phyloP scores from a whole-genome alignment of 2,329 filamentous ascomycete genomes.

The Botrytis pseudocinerea region DNA sequence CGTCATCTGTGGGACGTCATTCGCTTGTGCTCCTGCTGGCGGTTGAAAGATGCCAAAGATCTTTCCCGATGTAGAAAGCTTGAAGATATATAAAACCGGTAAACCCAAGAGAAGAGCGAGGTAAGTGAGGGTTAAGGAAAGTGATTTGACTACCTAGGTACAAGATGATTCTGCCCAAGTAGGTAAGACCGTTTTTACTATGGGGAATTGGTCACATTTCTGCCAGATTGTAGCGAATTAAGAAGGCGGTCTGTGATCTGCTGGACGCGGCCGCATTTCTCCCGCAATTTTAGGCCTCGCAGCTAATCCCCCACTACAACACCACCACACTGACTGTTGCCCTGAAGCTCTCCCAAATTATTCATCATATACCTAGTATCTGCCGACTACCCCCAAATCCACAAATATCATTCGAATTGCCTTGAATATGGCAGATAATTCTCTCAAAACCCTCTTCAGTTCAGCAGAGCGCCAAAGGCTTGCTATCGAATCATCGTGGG shows the following conservation, averaged over 20 bases:
- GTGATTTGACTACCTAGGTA: background rate
- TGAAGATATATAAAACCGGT: background rate
- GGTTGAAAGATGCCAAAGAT: background rate
- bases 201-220: background rate
- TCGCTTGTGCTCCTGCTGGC: background rate
- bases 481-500: constrained; percentile 61
- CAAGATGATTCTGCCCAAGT: no score
- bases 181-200: background rate
- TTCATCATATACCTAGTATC: background rate
- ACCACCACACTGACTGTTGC: constrained; percentile 3
- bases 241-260: background rate
- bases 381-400: background rate
- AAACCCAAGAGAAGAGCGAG: background rate
- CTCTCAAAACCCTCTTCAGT: constrained; percentile 54
- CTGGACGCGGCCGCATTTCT: background rate
- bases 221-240: background rate
- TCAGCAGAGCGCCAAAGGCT: constrained; percentile 56
- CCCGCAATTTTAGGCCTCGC: background rate
- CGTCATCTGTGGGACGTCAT: background rate
- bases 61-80: background rate
- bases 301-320: constrained; percentile 1
- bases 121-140: background rate
- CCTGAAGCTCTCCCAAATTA: background rate
- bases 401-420: background rate
- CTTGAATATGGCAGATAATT: constrained; percentile 45